These are phyloP conservation scores for Ocimum tenuiflorum DNA, from an alignment of 257 asterid genomes.

Conservation along the genomic window DNA sequence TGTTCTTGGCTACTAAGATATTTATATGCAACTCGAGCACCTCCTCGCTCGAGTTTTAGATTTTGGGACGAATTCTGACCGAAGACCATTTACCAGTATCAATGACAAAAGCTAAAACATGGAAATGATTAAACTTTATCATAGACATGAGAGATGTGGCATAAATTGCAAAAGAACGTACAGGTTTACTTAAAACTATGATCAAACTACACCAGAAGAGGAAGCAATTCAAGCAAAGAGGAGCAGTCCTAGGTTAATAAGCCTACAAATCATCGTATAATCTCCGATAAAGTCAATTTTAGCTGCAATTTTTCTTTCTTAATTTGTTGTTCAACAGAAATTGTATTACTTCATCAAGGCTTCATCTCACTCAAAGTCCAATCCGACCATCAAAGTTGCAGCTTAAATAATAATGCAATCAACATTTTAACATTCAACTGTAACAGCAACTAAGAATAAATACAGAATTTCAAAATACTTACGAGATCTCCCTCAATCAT, in stretches of 20 bases:
- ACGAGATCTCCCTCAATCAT: slow-evolving; percentile 97
- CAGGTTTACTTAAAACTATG: background rate
- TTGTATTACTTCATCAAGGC: background rate
- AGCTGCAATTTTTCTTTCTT: background rate
- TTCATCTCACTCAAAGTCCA: background rate
- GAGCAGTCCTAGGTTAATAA: too few species aligned
- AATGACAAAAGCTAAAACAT: background rate
- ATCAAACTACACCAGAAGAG: background rate
- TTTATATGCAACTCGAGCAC: background rate
- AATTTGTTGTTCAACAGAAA: background rate
- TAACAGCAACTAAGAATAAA: background rate
- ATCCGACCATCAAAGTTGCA: background rate
- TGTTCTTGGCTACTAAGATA: background rate
- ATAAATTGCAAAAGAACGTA: background rate
- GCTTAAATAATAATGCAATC: background rate
- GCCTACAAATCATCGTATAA: background rate
- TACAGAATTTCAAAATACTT: slow-evolving; percentile 14
- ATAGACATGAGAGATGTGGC: background rate
- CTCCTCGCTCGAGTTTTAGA: background rate
- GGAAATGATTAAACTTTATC: background rate
- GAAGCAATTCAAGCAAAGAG: background rate
- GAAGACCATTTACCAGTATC: too few species aligned
- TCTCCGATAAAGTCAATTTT: background rate
- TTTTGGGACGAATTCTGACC: background rate
- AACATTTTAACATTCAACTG: background rate